Evolutionary conservation across 192 early-diverging fungal genomes (phyloP).

Genomic region (Rhizophagus prolifer): DNA sequence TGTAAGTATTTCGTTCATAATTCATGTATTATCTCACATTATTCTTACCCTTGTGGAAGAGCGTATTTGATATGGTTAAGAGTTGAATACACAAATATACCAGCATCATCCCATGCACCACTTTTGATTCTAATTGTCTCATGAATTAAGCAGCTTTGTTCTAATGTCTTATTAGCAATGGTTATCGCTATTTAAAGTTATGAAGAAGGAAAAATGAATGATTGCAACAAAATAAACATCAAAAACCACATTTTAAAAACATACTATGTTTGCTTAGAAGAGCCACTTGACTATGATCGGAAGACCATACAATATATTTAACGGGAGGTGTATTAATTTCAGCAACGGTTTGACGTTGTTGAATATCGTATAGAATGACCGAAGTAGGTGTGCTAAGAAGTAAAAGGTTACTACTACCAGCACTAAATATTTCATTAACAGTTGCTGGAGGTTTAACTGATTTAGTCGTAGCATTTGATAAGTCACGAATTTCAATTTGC

Average conservation of each 20-base stretch:
- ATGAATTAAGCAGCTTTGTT: conserved; percentile 88
- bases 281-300: conserved; percentile 84
- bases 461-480: conserved; percentile 86
- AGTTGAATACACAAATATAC: conserved; percentile 93
- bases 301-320: conserved; percentile 93
- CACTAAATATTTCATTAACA: conserved; percentile 86
- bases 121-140: conserved; percentile 99
- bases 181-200: conserved; percentile 65
- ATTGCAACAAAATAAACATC: not conserved
- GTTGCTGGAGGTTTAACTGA: conserved; percentile 77
- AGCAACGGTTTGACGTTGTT: conserved; percentile 69
- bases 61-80: conserved; percentile 99
- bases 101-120: conserved; percentile 91
- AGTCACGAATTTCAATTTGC: conserved; percentile 85
- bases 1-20: not conserved
- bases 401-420: conserved; percentile 78
- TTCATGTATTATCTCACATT: not conserved
- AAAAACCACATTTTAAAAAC: conserved; percentile 21
- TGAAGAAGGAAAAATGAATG: conserved; percentile 8
- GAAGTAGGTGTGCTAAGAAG: conserved; percentile 82
- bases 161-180: conserved; percentile 83
- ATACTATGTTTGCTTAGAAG: conserved; percentile 94
- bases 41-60: conserved; percentile 79
- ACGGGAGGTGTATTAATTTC: conserved; percentile 84
- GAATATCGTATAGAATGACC: conserved; percentile 90